phyloP scores from a whole-genome alignment of 306 rosid genomes.

The Cercis canadensis region DNA sequence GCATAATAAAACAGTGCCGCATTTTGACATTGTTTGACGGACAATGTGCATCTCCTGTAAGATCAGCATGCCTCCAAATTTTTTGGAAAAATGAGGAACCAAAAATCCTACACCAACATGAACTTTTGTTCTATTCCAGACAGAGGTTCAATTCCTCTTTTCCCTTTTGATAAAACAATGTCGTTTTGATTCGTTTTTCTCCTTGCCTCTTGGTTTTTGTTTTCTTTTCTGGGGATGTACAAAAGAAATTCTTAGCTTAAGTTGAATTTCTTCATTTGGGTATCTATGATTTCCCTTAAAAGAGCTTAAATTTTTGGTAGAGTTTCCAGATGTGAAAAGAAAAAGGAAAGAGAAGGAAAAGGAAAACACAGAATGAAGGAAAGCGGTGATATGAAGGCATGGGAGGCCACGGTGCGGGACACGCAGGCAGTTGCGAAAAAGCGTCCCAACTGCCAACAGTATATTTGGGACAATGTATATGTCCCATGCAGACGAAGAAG shows the following conservation, averaged over 20 bases:
- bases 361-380: conserved; percentile 59
- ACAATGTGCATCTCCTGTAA: conserved; percentile 31
- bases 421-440: conserved; percentile 57
- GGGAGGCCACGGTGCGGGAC: conserved; percentile 79
- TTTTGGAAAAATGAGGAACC: conserved; percentile 37
- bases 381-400: conserved; percentile 62
- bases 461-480: conserved; percentile 79
- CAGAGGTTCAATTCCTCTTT: conserved; percentile 42
- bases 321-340: conserved; percentile 21
- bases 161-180: conserved; percentile 23
- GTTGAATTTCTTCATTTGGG: conserved; percentile 39
- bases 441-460: conserved; percentile 62
- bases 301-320: background rate
- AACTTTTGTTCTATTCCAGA: conserved; percentile 38
- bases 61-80: conserved; percentile 40
- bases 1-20: too few species aligned
- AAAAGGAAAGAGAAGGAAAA: conserved; percentile 49
- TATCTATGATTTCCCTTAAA: conserved; percentile 32
- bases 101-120: conserved; percentile 32
- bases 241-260: conserved; percentile 9
- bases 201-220: background rate
- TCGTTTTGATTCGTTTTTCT: conserved; percentile 11
- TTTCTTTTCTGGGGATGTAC: conserved; percentile 12
- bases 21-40: conserved; percentile 28
- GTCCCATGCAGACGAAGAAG: conserved; percentile 80